Percentiles rank a stretch among this genome's conserved stretches.
phyloP scores from a whole-genome alignment of 495 filamentous ascomycete genomes.

The Darksidea phi region DNA sequence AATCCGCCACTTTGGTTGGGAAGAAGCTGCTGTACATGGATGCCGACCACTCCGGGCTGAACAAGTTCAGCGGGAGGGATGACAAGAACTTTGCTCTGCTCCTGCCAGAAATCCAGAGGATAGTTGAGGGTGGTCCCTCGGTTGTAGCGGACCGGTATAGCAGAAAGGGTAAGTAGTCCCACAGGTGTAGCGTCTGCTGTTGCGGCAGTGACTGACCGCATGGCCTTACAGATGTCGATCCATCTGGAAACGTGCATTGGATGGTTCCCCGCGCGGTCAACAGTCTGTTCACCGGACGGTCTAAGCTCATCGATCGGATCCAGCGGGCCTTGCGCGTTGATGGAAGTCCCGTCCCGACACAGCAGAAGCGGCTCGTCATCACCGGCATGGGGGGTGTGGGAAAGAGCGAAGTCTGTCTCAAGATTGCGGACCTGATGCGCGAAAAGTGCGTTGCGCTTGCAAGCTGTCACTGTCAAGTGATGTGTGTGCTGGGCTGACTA shows the following conservation, averaged over 20 bases:
- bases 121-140: no score
- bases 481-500: background rate
- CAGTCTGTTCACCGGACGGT: conserved; percentile 15
- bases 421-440: conserved; percentile 21
- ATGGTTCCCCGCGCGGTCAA: conserved; percentile 15
- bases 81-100: no score
- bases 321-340: background rate
- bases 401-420: conserved; percentile 30
- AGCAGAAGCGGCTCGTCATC: conserved; percentile 23
- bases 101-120: no score
- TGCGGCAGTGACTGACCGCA: no score
- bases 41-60: no score
- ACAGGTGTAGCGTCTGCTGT: no score
- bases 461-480: background rate
- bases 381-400: conserved; percentile 24
- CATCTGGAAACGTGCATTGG: conserved; percentile 23
- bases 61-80: no score
- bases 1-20: no score
- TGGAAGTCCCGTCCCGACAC: background rate
- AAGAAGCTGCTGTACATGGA: no score
- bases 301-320: conserved; percentile 10
- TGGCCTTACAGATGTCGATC: no score
- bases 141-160: no score
- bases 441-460: conserved; percentile 17
- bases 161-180: no score